These are phyloP conservation scores for Chlamydomonas sp. DNA, from an alignment of 139 green algal species.

Conservation along the genomic window DNA sequence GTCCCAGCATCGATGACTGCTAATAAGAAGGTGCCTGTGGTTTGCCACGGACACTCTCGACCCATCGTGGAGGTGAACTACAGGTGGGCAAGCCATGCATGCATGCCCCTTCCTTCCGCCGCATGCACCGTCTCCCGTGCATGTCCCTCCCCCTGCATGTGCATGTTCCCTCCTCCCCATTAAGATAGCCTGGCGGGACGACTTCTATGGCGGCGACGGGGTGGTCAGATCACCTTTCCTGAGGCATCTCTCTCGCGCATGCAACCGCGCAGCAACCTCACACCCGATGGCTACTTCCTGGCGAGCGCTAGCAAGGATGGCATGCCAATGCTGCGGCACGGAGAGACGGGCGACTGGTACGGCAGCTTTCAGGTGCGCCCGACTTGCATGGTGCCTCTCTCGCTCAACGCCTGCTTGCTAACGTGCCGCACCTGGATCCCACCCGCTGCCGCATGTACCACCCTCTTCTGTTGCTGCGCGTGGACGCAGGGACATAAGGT, in stretches of 20 bases:
- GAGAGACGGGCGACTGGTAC: constrained; percentile 94
- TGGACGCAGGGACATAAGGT: constrained; percentile 14
- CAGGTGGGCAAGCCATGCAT: constrained; percentile 43
- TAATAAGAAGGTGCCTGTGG: no score
- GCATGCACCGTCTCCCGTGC: constrained; percentile 6
- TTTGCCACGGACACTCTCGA: constrained; percentile 92
- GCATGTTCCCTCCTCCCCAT: no score
- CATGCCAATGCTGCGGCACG: constrained; percentile 93
- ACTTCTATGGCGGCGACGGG: no score
- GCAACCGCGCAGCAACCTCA: constrained; percentile 62
- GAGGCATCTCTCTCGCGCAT: background rate
- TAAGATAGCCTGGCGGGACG: no score
- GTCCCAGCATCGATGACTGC: no score
- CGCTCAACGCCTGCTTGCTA: no score
- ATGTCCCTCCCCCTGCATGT: background rate
- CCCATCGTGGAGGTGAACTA: constrained; percentile 96
- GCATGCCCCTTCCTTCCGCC: background rate
- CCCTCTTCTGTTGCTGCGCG: background rate
- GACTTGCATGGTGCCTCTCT: no score
- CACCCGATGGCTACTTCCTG: constrained; percentile 92
- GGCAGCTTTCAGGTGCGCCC: constrained; percentile 96
- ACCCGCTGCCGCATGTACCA: no score
- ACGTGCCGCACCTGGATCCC: no score
- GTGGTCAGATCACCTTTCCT: background rate
- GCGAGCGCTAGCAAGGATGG: constrained; percentile 93